These are phyloP conservation scores for Terana coerulea DNA, from an alignment of 768 basidiomycete genomes.

Conservation along the genomic window DNA sequence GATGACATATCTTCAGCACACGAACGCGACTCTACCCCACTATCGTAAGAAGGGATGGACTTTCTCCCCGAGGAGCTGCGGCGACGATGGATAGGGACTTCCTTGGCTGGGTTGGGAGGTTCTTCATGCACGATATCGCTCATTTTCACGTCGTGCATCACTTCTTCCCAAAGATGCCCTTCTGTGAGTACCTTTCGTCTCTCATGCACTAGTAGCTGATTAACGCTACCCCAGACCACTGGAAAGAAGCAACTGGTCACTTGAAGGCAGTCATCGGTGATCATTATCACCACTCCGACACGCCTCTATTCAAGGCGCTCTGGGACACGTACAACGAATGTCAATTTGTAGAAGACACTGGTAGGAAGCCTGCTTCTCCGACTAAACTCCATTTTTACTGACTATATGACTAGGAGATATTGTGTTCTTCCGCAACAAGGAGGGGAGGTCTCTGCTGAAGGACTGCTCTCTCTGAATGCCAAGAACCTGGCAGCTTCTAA, in stretches of 20 bases:
- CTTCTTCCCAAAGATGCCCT: conserved; percentile 25
- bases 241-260: conserved; percentile 27
- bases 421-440: too few species aligned
- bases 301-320: conserved; percentile 27
- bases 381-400: too few species aligned
- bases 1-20: conserved; percentile 23
- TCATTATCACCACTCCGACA: conserved; percentile 26
- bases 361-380: too few species aligned
- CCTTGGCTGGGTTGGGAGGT: conserved; percentile 24
- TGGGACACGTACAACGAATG: conserved; percentile 31
- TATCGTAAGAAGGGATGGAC: conserved; percentile 17
- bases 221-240: conserved; percentile 21
- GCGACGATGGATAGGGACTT: conserved; percentile 22
- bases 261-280: conserved; percentile 28
- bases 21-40: conserved; percentile 21
- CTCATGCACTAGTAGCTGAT: neutral
- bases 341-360: conserved; percentile 33
- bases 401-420: too few species aligned
- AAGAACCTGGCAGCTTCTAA: too few species aligned
- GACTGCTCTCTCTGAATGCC: too few species aligned
- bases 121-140: conserved; percentile 25
- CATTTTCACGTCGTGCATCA: conserved; percentile 27
- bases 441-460: too few species aligned
- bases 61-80: conserved; percentile 20
- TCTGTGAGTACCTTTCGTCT: conserved; percentile 3